Evolutionary conservation across 169 alveolate species (phyloP), one percentile per base, ranked within the genome.

Genomic region (Cryptosporidium xiaoi): DNA sequence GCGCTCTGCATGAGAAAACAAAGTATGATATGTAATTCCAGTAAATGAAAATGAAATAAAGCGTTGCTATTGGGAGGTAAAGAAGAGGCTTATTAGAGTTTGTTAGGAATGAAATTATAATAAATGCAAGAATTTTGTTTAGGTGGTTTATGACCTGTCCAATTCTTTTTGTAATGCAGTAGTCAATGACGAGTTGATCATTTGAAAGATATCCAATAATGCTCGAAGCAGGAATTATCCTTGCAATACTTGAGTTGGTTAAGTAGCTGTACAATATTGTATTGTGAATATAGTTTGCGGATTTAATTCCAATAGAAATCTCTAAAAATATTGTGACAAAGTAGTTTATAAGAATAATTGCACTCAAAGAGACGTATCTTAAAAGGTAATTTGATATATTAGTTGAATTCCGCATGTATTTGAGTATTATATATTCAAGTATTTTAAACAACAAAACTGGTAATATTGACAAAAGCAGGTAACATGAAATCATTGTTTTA

Each of bases 201-300:
- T 56, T 77, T 10, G 87, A 58, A 24, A 77, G 64, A 24, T 62
- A 62, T 10, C 64, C 48, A 27, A 77, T 44, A 16, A 77, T 60
- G 48, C 60, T 56, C 1, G 87, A 77, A 20, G 33, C 71, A 58
- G 87, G 87, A 18, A 77, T 44, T 3, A 46, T 46, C 33, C 51
- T 77, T 10, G 64, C 20, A n/a, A 60, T 18, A 13, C 77, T 58
- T 10, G 58, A 60, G 13, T 55, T 77, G 13, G 65, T 48, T 60
- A 77, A 24, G 51, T 60, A 77, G 29, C 87, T 71, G 64, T 56
- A 77, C 31, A 77, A 15, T 44, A 77, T 40, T 3, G 87, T 77
- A 31, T 77, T 62, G 31, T 77, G 87, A 27, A 62, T 77, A 77
- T 77, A 77, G 33, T 62, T 77, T 3, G 87, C 87, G 29, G 87